Evolutionary conservation across 176 grass and related monocot genomes (phyloP), one percentile per base, ranked within the genome.

Genomic region (Luzula sylvatica): DNA sequence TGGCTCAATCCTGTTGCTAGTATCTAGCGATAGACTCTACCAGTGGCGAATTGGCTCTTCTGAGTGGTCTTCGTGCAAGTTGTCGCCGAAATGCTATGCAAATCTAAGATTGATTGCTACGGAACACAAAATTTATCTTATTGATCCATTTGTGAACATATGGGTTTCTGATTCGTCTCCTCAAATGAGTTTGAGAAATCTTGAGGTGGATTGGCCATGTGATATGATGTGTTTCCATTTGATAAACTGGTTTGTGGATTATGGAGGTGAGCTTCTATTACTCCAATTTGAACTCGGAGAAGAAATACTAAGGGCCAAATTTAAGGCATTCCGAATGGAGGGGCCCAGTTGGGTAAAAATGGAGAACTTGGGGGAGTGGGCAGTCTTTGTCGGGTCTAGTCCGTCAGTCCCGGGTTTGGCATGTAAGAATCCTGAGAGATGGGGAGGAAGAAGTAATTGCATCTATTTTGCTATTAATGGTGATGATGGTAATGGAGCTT

Each of bases 391-490:
- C 20, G 59, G 41, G 23, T 13, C 5, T n/a, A 2, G 13, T 5
- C 3, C 8, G 12, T 2, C 3, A 0, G 20, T 49, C 3, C 23
- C 43, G 1, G 38, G 42, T 49, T 11, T 49, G 15, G 59, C 40
- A 7, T 40, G 26, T 14, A 3, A 48, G 21, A 64, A 64, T 26
- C 43, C 59, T 12, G 59, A 64, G 41, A 64, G 42, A 48, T 64
- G 59, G 59, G 59, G 59, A 49, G 59, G 59, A 17, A 64, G 24
- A 64, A 64, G 15, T 1, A 48, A 64, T 49, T 47, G 16, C 29
- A 44, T 64, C 29, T 64, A 64, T 40, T 64, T 49, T 64, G 26
- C 24, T 11, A 64, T 1, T n/a, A 32, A 48, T 46, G 24, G 0
- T 18, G 8, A 64, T 20, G 23, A 5, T 8, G 17, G 11, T 21